Percentiles rank a stretch among this genome's conserved stretches.
phyloP scores from a whole-genome alignment of 306 rosid genomes.

The Oemleria cerasiformis region DNA sequence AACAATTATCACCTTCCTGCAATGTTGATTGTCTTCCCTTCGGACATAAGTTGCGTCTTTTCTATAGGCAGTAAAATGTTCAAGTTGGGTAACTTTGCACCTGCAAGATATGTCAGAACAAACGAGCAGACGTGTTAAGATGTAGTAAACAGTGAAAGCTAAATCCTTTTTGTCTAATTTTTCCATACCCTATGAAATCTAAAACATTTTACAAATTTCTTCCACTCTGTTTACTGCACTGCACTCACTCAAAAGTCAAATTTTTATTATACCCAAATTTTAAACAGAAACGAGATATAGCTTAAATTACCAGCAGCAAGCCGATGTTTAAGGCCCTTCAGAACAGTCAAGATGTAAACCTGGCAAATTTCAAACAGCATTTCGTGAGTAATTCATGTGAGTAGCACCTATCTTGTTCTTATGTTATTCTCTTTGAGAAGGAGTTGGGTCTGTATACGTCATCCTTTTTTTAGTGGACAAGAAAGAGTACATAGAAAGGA shows the following conservation, averaged over 20 bases:
- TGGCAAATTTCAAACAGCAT: constrained; percentile 46
- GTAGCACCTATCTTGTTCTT: neutral
- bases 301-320: constrained; percentile 82
- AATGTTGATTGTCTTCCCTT: constrained; percentile 56
- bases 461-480: neutral
- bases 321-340: constrained; percentile 91
- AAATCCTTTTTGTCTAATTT: neutral
- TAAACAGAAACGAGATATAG: neutral
- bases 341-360: constrained; percentile 85
- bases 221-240: neutral
- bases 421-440: neutral
- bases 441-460: neutral
- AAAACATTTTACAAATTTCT: neutral
- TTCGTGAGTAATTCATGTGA: constrained; percentile 34
- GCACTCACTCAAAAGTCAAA: neutral
- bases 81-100: constrained; percentile 64
- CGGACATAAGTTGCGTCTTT: constrained; percentile 37
- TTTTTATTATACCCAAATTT: neutral
- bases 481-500: no score
- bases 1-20: constrained; percentile 75
- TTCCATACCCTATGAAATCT: neutral
- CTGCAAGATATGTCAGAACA: constrained; percentile 33
- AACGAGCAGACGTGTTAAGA: constrained; percentile 6
- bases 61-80: constrained; percentile 61
- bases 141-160: constrained; percentile 5